Base-by-base conservation (phyloP, 1,284 basidiomycete genomes). In the Phellopilus nigrolimitatus region DNA sequence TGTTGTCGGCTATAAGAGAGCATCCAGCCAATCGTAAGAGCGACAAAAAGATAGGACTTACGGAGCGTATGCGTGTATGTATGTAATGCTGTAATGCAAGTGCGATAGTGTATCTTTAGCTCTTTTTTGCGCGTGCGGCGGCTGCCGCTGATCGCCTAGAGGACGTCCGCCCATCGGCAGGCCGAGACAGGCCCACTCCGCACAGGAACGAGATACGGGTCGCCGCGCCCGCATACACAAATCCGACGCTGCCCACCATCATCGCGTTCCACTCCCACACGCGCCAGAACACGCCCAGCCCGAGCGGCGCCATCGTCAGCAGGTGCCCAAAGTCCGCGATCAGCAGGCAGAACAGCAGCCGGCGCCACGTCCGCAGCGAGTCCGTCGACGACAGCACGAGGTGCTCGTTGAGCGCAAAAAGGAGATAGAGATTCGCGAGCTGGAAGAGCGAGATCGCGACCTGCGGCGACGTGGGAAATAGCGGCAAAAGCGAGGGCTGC, bases 221-320 rank as follows among this genome's bases (percentile, higher is more conserved):
- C 21, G 60, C 59, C 25, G 74, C 75, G 3, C 75, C 76, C 19
- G 66, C 45, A 53, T 77, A 77, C 5, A 77, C 76, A 45, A 77
- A 77, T 12, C 74, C 75, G n/a, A 78, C 68, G 39, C 74, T 76
- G 0, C 76, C 75, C 74, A 72, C 77, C 34, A 68, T 64, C 75
- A 78, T 76, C 51, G 73, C 73, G 57, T 75, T 75, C 75, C 75
- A 78, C 28, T 65, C 66, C 69, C 67, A 67, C 7, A 75, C 64
- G 19, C 62, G 63, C 67, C 68, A 71, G 49, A 69, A 72, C 45
- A 71, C 68, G 38, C 68, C 69, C n/a, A 49, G 52, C 24, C 72
- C 75, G n/a, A 72, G 62, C 10, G 74, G 73, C 8, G 65, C 61
- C 71, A 77, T 73, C 34, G 69, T 73, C 40, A 66, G 56, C n/a